Conservation (phyloP, 2,329 filamentous ascomycete genomes). For the Phialophora expanda region DNA sequence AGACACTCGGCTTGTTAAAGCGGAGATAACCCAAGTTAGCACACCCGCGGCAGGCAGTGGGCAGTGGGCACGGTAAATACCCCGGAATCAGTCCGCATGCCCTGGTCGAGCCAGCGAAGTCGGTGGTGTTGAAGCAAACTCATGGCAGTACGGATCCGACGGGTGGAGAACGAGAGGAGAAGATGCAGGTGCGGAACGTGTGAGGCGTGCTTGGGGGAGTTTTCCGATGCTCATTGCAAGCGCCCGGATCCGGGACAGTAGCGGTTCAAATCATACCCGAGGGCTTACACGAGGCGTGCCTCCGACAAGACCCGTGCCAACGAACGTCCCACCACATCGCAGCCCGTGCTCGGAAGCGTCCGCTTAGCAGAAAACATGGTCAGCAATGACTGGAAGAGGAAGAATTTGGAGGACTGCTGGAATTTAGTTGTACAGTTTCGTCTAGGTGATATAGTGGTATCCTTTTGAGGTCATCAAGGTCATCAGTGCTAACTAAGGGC, state of each 20-base stretch:
- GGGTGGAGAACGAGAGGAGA: slow-evolving; percentile 12
- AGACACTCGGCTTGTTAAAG: slow-evolving; percentile 18
- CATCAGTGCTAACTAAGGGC: neutral
- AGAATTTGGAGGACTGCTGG: neutral
- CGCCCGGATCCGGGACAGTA: slow-evolving; percentile 12
- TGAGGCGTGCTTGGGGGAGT: neutral
- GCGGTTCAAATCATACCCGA: slow-evolving; percentile 14
- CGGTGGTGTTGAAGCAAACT: neutral
- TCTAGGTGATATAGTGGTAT: neutral
- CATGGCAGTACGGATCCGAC: slow-evolving; percentile 29
- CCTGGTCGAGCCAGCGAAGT: neutral
- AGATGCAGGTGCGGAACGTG: neutral
- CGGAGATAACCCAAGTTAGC: slow-evolving; percentile 8
- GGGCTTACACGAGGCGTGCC: neutral
- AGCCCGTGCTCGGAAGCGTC: neutral
- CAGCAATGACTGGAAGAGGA: neutral
- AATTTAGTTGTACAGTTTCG: neutral
- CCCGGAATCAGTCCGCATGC: slow-evolving; percentile 28
- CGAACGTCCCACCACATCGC: neutral
- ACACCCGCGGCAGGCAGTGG: neutral
- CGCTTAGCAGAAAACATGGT: neutral
- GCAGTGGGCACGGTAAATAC: slow-evolving; percentile 24
- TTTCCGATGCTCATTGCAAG: slow-evolving; percentile 5
- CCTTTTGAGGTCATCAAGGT: neutral
- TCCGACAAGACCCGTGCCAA: slow-evolving; percentile 7